Percentiles rank a stretch among this genome's conserved stretches.
These are phyloP conservation scores for Silene latifolia DNA, from an alignment of 148 eudicot genomes.

Conservation along the genomic window DNA sequence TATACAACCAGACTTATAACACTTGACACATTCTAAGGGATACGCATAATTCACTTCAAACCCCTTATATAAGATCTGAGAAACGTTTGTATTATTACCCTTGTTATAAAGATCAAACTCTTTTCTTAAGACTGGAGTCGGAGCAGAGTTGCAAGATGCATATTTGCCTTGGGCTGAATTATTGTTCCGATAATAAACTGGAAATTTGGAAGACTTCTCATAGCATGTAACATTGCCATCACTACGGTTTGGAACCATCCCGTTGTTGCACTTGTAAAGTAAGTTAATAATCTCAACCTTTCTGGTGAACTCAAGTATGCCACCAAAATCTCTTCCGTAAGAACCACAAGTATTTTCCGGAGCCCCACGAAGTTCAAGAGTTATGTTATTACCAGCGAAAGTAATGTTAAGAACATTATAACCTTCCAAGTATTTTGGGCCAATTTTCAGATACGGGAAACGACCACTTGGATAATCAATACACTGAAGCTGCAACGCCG, in stretches of 20 bases:
- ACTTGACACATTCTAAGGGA: constrained; percentile 8
- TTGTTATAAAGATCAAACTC: not conserved
- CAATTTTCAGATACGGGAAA: not conserved
- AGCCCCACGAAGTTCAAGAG: not conserved
- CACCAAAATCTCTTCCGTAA: not conserved
- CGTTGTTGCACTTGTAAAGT: not conserved
- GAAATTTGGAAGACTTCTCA: too few species aligned
- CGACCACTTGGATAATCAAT: too few species aligned
- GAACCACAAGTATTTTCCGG: not conserved
- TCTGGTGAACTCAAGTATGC: not conserved
- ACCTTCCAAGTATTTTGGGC: not conserved
- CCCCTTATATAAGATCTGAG: not conserved
- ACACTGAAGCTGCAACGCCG: constrained; percentile 9
- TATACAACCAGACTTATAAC: constrained; percentile 6
- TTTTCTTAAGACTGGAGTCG: not conserved
- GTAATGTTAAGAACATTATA: not conserved
- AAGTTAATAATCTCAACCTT: not conserved
- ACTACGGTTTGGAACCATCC: not conserved
- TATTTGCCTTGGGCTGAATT: not conserved
- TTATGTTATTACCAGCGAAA: not conserved
- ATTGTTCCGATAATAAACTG: not conserved
- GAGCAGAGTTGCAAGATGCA: not conserved
- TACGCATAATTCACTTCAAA: constrained; percentile 13
- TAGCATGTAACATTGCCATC: not conserved
- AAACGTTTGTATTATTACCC: not conserved